A percentile compares a stretch with the other conserved stretches of the same genome.
Evolutionary conservation across 2,329 filamentous ascomycete species (phyloP).

Genomic region (Apiospora hydei): DNA sequence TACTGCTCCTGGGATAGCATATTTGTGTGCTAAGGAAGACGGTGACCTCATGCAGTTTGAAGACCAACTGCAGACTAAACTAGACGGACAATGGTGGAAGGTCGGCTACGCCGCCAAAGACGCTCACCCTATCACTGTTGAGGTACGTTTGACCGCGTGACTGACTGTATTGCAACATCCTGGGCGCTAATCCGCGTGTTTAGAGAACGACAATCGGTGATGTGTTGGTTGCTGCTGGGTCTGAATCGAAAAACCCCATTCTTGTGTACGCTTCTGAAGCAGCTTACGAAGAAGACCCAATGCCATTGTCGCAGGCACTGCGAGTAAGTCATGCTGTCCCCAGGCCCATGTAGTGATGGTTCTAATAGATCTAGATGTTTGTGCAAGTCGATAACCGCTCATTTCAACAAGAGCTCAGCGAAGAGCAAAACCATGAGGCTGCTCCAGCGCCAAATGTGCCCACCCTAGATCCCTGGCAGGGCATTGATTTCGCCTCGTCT

Average conservation of each 20-base stretch:
- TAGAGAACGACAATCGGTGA: constrained; percentile 57
- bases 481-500: constrained; percentile 25
- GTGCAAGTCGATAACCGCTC: constrained; percentile 58
- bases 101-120: constrained; percentile 51
- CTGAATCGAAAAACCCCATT: constrained; percentile 55
- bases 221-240: constrained; percentile 54
- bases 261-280: constrained; percentile 62
- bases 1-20: constrained; percentile 54
- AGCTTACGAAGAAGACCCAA: constrained; percentile 47
- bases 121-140: constrained; percentile 52
- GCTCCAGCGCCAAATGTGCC: constrained; percentile 26
- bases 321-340: constrained; percentile 40
- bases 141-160: constrained; percentile 48
- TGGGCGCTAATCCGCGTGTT: background rate
- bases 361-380: constrained; percentile 51
- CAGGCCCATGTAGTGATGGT: constrained; percentile 12
- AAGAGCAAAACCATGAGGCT: constrained; percentile 42
- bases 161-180: background rate
- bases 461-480: constrained; percentile 27
- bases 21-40: constrained; percentile 55
- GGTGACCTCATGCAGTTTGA: constrained; percentile 52
- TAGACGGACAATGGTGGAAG: constrained; percentile 62
- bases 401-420: constrained; percentile 58
- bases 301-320: constrained; percentile 48
- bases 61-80: constrained; percentile 41